phyloP scores from a whole-genome alignment of 768 basidiomycete species.

The Galerina marginata region DNA sequence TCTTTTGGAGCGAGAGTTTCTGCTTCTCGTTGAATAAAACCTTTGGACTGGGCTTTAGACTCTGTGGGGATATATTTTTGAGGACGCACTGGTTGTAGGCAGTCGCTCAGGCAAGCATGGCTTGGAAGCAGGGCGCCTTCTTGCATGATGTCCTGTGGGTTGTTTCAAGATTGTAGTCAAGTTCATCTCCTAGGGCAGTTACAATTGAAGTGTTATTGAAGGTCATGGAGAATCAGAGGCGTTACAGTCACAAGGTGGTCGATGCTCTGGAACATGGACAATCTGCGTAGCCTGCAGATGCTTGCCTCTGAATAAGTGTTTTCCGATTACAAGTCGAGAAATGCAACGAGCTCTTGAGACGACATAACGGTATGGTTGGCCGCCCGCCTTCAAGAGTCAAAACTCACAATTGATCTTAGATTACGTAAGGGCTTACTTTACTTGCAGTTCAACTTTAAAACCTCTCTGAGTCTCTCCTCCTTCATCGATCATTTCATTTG shows the following conservation, averaged over 20 bases:
- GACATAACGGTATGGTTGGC: too few relatives aligned
- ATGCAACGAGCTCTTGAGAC: too few relatives aligned
- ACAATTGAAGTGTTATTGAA: slow-evolving; percentile 60
- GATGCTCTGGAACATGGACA: slow-evolving; percentile 1
- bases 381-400: too few relatives aligned
- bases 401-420: too few relatives aligned
- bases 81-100: slow-evolving; percentile 62
- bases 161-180: slow-evolving; percentile 24
- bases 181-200: slow-evolving; percentile 34
- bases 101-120: slow-evolving; percentile 73
- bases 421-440: too few relatives aligned
- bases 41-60: slow-evolving; percentile 34
- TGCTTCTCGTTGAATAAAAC: slow-evolving; percentile 77
- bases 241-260: not conserved
- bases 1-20: slow-evolving; percentile 59
- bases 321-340: not conserved
- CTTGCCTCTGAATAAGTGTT: too few relatives aligned
- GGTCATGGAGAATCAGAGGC: slow-evolving; percentile 33
- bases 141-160: slow-evolving; percentile 26
- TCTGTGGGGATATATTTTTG: not conserved
- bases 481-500: too few relatives aligned
- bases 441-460: too few relatives aligned
- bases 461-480: too few relatives aligned
- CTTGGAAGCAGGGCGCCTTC: slow-evolving; percentile 49
- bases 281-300: not conserved